These are phyloP conservation scores for Tricholoma bakamatsutake DNA, from an alignment of 768 basidiomycete genomes.

Conservation along the genomic window DNA sequence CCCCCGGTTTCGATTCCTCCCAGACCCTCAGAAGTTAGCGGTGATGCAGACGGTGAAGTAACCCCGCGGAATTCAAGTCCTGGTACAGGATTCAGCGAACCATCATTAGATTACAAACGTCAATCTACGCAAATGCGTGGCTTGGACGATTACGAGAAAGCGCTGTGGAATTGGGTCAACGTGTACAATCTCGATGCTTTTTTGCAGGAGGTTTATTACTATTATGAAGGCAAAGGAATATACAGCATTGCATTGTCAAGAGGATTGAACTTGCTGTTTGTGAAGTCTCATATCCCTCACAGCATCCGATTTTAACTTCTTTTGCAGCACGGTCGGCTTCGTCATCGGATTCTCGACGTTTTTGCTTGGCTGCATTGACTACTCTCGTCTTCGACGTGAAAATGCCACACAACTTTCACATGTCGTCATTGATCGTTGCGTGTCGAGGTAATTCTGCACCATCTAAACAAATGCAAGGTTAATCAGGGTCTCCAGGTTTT, in stretches of 20 bases:
- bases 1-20: slow-evolving; percentile 48
- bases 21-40: slow-evolving; percentile 58
- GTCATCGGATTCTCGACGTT: slow-evolving; percentile 99
- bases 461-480: background rate
- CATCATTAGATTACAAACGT: slow-evolving; percentile 25
- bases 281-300: slow-evolving; percentile 18
- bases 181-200: slow-evolving; percentile 96
- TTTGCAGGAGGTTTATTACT: slow-evolving; percentile 90
- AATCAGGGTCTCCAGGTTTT: slow-evolving; percentile 48
- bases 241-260: slow-evolving; percentile 90
- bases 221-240: slow-evolving; percentile 96
- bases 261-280: slow-evolving; percentile 92
- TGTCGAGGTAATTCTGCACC: slow-evolving; percentile 59
- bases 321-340: slow-evolving; percentile 86
- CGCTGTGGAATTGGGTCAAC: slow-evolving; percentile 99
- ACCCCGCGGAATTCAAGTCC: slow-evolving; percentile 13
- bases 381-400: slow-evolving; percentile 68
- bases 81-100: slow-evolving; percentile 17
- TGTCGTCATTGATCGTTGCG: slow-evolving; percentile 76
- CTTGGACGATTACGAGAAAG: slow-evolving; percentile 80
- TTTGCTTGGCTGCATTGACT: slow-evolving; percentile 91
- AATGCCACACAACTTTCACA: slow-evolving; percentile 67
- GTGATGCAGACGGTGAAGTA: slow-evolving; percentile 27
- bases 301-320: slow-evolving; percentile 13
- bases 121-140: slow-evolving; percentile 54